Conservation (phyloP, 805 yeast genomes). For the Saccharomyces kudriavzevii region DNA sequence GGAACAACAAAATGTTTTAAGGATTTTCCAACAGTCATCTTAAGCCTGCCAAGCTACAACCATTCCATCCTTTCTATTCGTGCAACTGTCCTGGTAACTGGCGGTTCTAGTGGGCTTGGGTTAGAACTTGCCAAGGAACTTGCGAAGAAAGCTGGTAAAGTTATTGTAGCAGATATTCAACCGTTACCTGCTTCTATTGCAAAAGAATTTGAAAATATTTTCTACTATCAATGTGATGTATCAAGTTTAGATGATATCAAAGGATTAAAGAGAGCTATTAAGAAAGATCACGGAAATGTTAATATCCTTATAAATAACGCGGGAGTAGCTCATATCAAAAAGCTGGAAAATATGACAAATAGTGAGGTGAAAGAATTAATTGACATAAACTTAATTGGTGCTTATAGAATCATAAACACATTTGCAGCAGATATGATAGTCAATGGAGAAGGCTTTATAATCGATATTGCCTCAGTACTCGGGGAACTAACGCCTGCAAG, state of each 20-base stretch:
- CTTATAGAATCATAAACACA: slow-evolving; percentile 58
- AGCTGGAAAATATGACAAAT: slow-evolving; percentile 44
- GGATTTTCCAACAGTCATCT: background rate
- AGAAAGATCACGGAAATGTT: slow-evolving; percentile 44
- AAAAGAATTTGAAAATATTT: slow-evolving; percentile 33
- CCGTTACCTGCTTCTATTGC: slow-evolving; percentile 22
- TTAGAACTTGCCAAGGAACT: slow-evolving; percentile 47
- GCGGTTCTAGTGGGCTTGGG: slow-evolving; percentile 80
- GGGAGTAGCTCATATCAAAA: slow-evolving; percentile 56
- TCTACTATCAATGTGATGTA: slow-evolving; percentile 65
- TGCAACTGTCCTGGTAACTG: slow-evolving; percentile 72
- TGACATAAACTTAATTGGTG: slow-evolving; percentile 61
- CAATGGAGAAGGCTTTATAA: slow-evolving; percentile 59
- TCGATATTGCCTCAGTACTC: slow-evolving; percentile 75
- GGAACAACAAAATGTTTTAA: background rate
- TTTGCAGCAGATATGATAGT: slow-evolving; percentile 68
- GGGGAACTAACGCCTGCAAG: slow-evolving; percentile 83
- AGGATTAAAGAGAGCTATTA: slow-evolving; percentile 35
- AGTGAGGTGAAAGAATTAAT: slow-evolving; percentile 57
- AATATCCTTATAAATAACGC: slow-evolving; percentile 80
- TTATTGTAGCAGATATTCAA: slow-evolving; percentile 58
- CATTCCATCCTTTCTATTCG: background rate
- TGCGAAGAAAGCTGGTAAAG: slow-evolving; percentile 36
- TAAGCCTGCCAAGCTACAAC: background rate
- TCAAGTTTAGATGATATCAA: slow-evolving; percentile 41